Evolutionary conservation across 805 yeast species (phyloP).

Genomic region (Metschnikowia reukaufii): DNA sequence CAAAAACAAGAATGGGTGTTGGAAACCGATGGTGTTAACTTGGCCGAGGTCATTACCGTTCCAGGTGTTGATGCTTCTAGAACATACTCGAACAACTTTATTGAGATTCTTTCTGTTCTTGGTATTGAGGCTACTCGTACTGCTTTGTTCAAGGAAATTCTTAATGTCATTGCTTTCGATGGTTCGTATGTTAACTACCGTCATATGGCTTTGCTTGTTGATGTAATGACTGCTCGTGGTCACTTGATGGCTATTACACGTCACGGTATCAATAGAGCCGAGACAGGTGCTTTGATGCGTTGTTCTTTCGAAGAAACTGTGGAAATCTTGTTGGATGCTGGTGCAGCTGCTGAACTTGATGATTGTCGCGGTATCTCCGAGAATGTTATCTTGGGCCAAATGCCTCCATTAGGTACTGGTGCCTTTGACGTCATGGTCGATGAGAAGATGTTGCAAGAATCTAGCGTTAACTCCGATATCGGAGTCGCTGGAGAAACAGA

Average conservation of each 20-base stretch:
- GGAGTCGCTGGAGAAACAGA: slow-evolving; percentile 37
- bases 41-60: slow-evolving; percentile 91
- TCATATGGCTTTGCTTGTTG: slow-evolving; percentile 96
- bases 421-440: slow-evolving; percentile 94
- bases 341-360: slow-evolving; percentile 96
- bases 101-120: slow-evolving; percentile 88
- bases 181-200: slow-evolving; percentile 99
- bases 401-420: slow-evolving; percentile 99
- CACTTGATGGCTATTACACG: slow-evolving; percentile 98
- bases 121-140: slow-evolving; percentile 99
- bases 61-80: slow-evolving; percentile 92
- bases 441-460: slow-evolving; percentile 73
- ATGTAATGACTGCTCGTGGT: slow-evolving; percentile 98
- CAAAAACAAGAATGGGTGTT: slow-evolving; percentile 96
- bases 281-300: slow-evolving; percentile 98
- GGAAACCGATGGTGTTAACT: slow-evolving; percentile 97
- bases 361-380: slow-evolving; percentile 99
- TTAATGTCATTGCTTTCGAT: slow-evolving; percentile 97
- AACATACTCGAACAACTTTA: slow-evolving; percentile 94
- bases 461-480: slow-evolving; percentile 47
- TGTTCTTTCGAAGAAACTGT: slow-evolving; percentile 99
- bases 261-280: slow-evolving; percentile 98
- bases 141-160: slow-evolving; percentile 89
- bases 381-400: slow-evolving; percentile 94
- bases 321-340: slow-evolving; percentile 95